These are phyloP conservation scores for Rhodotorula graminis DNA, from an alignment of 768 basidiomycete genomes.

Conservation along the genomic window DNA sequence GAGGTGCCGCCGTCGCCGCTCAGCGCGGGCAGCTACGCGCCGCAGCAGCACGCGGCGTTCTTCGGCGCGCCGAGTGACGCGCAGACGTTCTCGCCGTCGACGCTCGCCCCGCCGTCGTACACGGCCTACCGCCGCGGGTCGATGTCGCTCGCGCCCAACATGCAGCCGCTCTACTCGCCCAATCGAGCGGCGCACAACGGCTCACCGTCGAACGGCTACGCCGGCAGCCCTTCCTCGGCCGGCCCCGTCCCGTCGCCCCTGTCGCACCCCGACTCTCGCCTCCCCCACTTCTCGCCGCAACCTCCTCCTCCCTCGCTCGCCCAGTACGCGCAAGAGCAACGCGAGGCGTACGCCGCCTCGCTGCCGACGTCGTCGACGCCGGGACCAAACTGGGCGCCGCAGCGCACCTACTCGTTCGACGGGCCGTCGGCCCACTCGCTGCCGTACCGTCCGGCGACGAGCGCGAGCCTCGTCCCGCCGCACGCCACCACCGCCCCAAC, in stretches of 20 bases:
- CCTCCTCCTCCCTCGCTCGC: neutral
- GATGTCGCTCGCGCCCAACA: neutral
- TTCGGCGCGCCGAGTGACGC: neutral
- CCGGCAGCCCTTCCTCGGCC: no score
- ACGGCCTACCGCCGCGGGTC: no score
- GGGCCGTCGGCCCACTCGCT: neutral
- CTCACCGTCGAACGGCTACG: neutral
- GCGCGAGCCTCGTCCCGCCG: no score
- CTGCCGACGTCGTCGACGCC: neutral
- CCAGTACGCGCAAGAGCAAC: neutral
- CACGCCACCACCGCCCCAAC: neutral
- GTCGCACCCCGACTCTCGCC: neutral
- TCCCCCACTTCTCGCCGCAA: neutral
- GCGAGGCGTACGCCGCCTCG: neutral
- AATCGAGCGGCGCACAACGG: neutral
- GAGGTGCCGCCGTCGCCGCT: neutral
- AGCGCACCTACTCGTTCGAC: neutral
- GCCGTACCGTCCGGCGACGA: neutral
- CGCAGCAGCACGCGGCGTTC: neutral
- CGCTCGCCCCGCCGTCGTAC: no score
- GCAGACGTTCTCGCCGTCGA: neutral
- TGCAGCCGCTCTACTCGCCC: neutral
- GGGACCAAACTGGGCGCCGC: neutral
- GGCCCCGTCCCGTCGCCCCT: neutral
- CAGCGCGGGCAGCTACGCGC: no score